Evolutionary conservation across 2,329 filamentous ascomycete species (phyloP).

Genomic region (Apiospora saccharicola): DNA sequence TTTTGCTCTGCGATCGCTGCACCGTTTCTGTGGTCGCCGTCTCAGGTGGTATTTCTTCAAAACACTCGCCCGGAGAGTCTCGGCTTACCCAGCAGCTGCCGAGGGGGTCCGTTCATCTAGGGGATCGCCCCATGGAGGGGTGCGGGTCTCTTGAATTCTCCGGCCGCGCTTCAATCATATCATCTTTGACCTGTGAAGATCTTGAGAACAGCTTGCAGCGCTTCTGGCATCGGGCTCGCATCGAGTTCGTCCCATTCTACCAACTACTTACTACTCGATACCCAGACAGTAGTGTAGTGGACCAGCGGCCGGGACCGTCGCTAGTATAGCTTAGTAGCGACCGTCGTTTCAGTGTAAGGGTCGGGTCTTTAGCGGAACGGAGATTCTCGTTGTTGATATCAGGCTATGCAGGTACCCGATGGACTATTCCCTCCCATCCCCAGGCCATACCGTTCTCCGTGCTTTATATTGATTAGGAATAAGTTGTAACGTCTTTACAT

Average conservation of each 20-base stretch:
- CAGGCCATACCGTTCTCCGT: not conserved
- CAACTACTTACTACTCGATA: not conserved
- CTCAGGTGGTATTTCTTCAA: conserved; percentile 15
- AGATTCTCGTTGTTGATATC: conserved; percentile 1
- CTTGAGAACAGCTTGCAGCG: not conserved
- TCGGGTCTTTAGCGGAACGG: not conserved
- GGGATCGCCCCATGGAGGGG: not conserved
- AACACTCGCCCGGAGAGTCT: not conserved
- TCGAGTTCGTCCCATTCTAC: not conserved
- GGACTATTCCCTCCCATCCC: not conserved
- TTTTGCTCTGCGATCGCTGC: not conserved
- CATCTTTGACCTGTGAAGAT: not conserved
- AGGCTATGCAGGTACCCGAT: conserved; percentile 13
- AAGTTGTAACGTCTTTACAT: not conserved
- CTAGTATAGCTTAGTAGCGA: not conserved
- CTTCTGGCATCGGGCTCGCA: not conserved
- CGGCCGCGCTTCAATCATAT: not conserved
- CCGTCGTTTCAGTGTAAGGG: conserved; percentile 1
- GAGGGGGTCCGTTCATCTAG: not conserved
- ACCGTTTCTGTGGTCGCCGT: conserved; percentile 8
- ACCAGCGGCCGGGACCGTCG: conserved; percentile 7
- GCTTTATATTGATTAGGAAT: not conserved
- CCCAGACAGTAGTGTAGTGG: not conserved
- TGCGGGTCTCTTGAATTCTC: not conserved
- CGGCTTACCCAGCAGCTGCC: not conserved